A percentile compares a stretch with the other conserved stretches of the same genome.
phyloP scores from a whole-genome alignment of 1,139 yeast genomes.

The Kluyveromyces sp. region DNA sequence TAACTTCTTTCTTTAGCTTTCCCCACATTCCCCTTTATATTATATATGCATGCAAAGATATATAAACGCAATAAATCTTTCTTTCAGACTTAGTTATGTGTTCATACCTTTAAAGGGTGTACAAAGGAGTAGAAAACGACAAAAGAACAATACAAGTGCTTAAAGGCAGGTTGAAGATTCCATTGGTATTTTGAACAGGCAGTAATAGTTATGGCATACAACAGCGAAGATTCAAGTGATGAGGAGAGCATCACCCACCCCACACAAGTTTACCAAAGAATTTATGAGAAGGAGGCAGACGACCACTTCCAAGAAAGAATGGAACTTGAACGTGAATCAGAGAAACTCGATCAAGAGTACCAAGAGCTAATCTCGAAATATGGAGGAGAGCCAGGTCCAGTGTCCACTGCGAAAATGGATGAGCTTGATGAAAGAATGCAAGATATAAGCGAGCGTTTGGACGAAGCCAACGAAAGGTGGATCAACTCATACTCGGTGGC shows the following conservation, averaged over 20 bases:
- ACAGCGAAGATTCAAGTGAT: slow-evolving; percentile 3
- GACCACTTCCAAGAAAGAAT: neutral
- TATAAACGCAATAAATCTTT: too few relatives aligned
- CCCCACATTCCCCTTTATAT: too few relatives aligned
- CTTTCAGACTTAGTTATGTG: too few relatives aligned
- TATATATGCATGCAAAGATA: too few relatives aligned
- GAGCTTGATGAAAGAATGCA: neutral
- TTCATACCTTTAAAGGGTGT: too few relatives aligned
- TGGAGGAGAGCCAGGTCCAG: neutral
- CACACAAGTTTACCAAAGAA: slow-evolving; percentile 2
- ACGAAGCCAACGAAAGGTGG: slow-evolving; percentile 2
- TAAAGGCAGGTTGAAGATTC: neutral
- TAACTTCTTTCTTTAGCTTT: too few relatives aligned
- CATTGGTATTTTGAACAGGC: neutral
- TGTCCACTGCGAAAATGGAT: neutral
- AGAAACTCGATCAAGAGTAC: neutral
- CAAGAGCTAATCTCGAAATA: neutral
- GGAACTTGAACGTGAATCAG: neutral
- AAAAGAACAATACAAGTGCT: too few relatives aligned
- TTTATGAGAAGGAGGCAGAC: slow-evolving; percentile 3
- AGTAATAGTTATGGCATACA: neutral
- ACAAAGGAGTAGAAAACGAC: too few relatives aligned
- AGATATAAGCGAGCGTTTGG: neutral
- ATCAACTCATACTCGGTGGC: slow-evolving; percentile 3
- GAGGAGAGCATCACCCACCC: slow-evolving; percentile 3